A percentile compares a stretch with the other conserved stretches of the same genome.
Conservation (phyloP, 139 green algal species). For the Desmodesmus armatus region DNA sequence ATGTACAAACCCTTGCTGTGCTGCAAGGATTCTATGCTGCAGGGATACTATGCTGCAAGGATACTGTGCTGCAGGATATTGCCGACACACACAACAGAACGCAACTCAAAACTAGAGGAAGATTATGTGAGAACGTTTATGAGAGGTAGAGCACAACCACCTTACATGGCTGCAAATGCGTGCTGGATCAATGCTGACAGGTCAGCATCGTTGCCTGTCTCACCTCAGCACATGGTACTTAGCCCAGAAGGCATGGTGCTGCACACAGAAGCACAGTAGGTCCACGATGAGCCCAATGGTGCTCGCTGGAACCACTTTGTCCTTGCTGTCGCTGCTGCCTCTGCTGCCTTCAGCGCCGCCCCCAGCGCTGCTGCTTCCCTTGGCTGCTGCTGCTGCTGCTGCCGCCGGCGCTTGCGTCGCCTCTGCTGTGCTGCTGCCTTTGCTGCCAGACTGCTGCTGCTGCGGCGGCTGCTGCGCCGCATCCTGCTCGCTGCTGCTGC, state of each 20-base stretch:
- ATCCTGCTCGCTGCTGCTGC: background rate
- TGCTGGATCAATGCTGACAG: too few species aligned
- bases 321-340: background rate
- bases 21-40: too few species aligned
- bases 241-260: constrained; percentile 81
- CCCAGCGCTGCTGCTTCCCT: background rate
- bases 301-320: constrained; percentile 47
- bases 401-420: background rate
- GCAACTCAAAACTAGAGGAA: too few species aligned
- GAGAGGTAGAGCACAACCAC: too few species aligned
- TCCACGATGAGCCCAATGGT: constrained; percentile 90
- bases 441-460: too few species aligned
- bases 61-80: too few species aligned
- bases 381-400: constrained; percentile 8
- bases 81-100: too few species aligned
- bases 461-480: background rate
- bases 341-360: background rate
- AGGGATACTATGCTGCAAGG: too few species aligned
- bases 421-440: constrained; percentile 29
- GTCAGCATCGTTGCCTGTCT: too few species aligned
- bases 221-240: constrained; percentile 91
- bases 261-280: constrained; percentile 96
- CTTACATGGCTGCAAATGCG: too few species aligned
- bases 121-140: too few species aligned
- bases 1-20: too few species aligned